Base-by-base conservation (phyloP, 148 eudicot species). In the Silene uniflora region DNA sequence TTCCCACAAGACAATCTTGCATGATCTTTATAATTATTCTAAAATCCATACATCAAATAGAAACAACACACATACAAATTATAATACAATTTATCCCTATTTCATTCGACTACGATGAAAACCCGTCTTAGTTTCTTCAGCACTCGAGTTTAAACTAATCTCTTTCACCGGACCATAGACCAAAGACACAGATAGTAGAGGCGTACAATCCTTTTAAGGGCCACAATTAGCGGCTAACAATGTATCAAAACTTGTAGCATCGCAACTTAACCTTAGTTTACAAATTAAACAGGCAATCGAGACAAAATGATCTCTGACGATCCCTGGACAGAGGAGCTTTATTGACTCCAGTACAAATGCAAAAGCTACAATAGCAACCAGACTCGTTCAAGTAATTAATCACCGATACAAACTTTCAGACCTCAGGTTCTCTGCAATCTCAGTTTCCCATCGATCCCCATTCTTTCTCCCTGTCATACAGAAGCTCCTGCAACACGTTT, bases 401-500 rank as follows among this genome's bases (percentile, higher is more conserved):
- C 87, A 95, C 74, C 99, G 93, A 75, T 92, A 90, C 63, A 95
- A 86, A 88, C 94, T 92, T 81, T 95, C 97, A 11, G 97, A 95
- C 83, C 91, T 90, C 44, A 95, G 87, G 79, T 95, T 95, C 87
- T 95, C 98, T 52, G 99, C 93, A 71, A 95, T 95, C 77, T 95
- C 99, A 58, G 91, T 95, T 83, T 95, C 99, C 99, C 99, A 92
- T 65, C 97, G 81, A 83, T 95, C 99, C 42, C 99, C 97, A 74
- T 95, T 95, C 86, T 92, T 96, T 96, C 87, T 96, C 98, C 85
- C 92, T 96, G 83, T 96, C 99, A 72, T 96, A 95, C 23, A 91
- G 87, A 80, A 93, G 97, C 87, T 93, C 98, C 97, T 93, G 80
- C 64, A 56, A 75, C 44, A 62, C 74, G 69, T 72, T 19, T 21